Conservation (phyloP, 2,329 filamentous ascomycete genomes). For the Penicillium concentricum region DNA sequence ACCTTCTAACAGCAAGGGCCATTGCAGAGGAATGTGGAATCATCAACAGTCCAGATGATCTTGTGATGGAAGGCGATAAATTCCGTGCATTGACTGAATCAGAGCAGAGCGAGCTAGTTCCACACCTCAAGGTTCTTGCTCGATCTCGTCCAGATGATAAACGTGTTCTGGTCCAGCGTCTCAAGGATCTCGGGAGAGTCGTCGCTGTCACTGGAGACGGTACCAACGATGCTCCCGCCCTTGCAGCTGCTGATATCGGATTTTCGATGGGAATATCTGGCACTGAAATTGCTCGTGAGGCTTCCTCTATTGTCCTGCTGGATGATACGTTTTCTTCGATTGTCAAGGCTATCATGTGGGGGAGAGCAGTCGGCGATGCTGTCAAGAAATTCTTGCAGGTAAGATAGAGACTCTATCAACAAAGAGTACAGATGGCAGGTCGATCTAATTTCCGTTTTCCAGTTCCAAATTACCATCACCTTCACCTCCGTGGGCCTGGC, state of each 20-base stretch:
- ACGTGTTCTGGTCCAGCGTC: conserved; percentile 53
- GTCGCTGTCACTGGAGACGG: conserved; percentile 61
- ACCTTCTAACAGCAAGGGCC: conserved; percentile 63
- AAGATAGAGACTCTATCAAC: conserved; percentile 40
- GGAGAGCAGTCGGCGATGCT: conserved; percentile 58
- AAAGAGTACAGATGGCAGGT: background rate
- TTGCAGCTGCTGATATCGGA: conserved; percentile 60
- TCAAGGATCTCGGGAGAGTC: conserved; percentile 54
- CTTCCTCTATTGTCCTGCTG: conserved; percentile 55
- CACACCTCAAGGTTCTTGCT: conserved; percentile 56
- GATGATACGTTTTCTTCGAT: conserved; percentile 59
- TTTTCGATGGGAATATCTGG: conserved; percentile 63
- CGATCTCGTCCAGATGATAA: conserved; percentile 62
- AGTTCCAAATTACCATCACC: conserved; percentile 61
- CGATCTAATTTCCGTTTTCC: background rate
- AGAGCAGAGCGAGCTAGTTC: conserved; percentile 53
- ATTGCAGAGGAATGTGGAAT: conserved; percentile 69
- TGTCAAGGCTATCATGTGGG: conserved; percentile 61
- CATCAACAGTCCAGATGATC: conserved; percentile 44
- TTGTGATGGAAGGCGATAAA: conserved; percentile 61
- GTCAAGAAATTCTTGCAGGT: conserved; percentile 59
- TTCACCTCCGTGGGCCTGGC: conserved; percentile 64
- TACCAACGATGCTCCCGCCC: conserved; percentile 59
- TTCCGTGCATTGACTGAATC: conserved; percentile 56
- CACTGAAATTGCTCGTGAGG: conserved; percentile 61